Evolutionary conservation across 352 stramenopile species (phyloP), one percentile per base, ranked within the genome.

Genomic region (Peronospora destructor): DNA sequence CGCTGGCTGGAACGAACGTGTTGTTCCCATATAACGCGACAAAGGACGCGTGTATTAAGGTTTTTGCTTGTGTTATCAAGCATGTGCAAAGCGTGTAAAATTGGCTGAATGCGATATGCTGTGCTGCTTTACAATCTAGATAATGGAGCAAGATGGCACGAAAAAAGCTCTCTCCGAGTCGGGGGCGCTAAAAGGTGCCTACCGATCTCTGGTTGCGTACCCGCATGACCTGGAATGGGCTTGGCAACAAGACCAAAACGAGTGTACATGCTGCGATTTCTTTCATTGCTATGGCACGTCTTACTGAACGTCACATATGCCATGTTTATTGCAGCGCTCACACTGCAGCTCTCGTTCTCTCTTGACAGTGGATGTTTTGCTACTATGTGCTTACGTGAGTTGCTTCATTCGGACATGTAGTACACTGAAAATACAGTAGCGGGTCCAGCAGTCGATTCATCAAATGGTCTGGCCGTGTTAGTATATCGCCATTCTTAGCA

Each of bases 381-480:
- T 11, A 91, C 81, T 3, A 89, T 91, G 71, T 86, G 75, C 48
- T 58, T 91, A 8, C 81, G 81, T 19, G 73, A 89, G 46, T 52
- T 87, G 30, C 53, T 90, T 39, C 59, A 66, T 32, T 67, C 49
- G 7, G 61, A 85, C 50, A 43, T 90, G n/a, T 79, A 73, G 39
- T 19, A 6, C 13, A 17, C 2, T n/a, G 33, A 39, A 42, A 41
- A 35, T 1, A 0, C 16, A 39, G 21, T 32, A 30, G 14, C 26
- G 41, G n/a, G n/a, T 21, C 25, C 26, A 49, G 32, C 44, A 45
- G 41, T 59, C 45, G 46, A 51, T 47, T 61, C 41, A 49, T 60
- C 55, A 53, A 19, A 53, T 37, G 28, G 34, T 48, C 56, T 45
- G 52, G 50, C 50, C 33, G 43, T 56, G 52, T 33, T 26, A 34